Base-by-base conservation (phyloP, 2,329 filamentous ascomycete genomes). In the Fusarium austroafricanum region DNA sequence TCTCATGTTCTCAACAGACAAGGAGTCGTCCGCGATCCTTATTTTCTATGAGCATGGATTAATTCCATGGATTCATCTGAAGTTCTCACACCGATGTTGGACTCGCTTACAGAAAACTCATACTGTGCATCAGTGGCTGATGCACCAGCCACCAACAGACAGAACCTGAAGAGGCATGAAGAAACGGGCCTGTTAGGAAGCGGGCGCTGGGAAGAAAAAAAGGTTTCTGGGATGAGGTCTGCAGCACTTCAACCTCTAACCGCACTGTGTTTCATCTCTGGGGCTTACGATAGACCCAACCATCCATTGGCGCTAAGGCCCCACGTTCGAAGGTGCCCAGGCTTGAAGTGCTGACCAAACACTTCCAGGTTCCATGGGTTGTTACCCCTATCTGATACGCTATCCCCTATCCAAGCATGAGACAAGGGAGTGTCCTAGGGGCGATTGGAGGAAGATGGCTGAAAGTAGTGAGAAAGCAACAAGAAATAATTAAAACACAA, bases 351-450 rank as follows among this genome's bases (percentile, higher is more conserved):
- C 45, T 54, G 59, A 61, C 53, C 50, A 65, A 68, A 68, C 55
- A 66, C 65, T 61, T 63, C n/a, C 53, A 52, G 52, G 49, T 61
- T 63, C n/a, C 53, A 52, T 60, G 49, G 57, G 44, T 62, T 58
- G 38, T 68, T 70, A 70, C 67, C 62, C 66, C 67, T 68, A 70
- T 70, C 62, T 63, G 61, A 53, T 67, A 53, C 67, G 57, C 47
- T 58, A 67, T 64, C 71, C 68, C 69, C 67, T 72, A 68, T 68
- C 54, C 54, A 62, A 60, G 57, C 56, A 60, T 61, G 45, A 63
- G 65, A 70, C 63, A 53, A 53, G 59, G 53, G 46, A 67, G 57
- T 63, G 68, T n/a, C n/a, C 53, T 68, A 72, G 68, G 70, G 70
- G 63, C 59, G 54, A 60, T 53, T 63, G 31, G 53, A 37, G 35